These are phyloP conservation scores for apple (Malus domestica) DNA, from an alignment of 306 rosid species.

Conservation along the genomic window DNA sequence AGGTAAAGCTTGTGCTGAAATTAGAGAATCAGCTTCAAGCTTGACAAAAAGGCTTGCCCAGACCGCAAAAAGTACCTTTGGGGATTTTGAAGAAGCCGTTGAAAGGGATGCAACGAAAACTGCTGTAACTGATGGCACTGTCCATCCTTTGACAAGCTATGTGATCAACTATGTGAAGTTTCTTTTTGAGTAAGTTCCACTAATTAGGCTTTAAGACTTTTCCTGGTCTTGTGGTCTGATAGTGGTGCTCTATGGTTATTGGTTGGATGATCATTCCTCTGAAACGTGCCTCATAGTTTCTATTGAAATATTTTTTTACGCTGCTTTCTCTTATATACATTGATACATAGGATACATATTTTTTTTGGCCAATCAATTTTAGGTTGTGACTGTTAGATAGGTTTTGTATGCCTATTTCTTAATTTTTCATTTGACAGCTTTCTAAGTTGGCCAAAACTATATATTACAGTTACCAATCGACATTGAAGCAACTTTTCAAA, in stretches of 20 bases:
- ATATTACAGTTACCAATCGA: conserved; percentile 73
- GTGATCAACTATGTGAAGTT: conserved; percentile 93
- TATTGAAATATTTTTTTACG: not conserved
- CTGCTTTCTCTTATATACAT: not conserved
- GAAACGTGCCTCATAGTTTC: not conserved
- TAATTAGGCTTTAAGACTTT: not conserved
- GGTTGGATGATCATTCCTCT: not conserved
- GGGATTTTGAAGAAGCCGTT: conserved; percentile 97
- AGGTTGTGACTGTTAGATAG: not conserved
- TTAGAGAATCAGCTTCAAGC: conserved; percentile 71
- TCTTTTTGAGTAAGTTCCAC: conserved; percentile 81
- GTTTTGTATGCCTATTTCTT: not conserved
- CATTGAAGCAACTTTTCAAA: conserved; percentile 90
- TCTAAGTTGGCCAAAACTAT: conserved; percentile 12
- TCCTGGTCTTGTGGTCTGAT: not conserved
- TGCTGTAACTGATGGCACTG: conserved; percentile 95
- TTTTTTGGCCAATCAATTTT: not conserved
- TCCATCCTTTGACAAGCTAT: conserved; percentile 95
- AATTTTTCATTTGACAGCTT: not conserved
- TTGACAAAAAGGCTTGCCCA: conserved; percentile 87
- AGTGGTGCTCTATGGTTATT: not conserved
- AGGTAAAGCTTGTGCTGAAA: conserved; percentile 76
- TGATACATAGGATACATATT: not conserved
- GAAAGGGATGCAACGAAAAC: conserved; percentile 95
- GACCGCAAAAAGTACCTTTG: conserved; percentile 87